Conservation (phyloP, 257 asterid genomes). For the Solanum verrucosum region DNA sequence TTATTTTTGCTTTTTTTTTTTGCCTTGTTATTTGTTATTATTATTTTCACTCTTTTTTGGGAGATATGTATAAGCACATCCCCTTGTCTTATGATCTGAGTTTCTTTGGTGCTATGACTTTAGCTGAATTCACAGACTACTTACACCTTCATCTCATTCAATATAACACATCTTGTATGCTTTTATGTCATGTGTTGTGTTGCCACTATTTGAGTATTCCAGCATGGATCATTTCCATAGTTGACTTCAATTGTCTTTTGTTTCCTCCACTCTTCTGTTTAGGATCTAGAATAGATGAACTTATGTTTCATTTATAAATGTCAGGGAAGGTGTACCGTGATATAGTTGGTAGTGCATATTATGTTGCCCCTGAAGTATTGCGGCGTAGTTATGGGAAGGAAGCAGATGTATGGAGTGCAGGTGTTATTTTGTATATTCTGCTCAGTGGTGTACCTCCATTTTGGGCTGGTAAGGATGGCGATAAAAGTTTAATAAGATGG, state of each 20-base stretch:
- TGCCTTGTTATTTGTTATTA: neutral
- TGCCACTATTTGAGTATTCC: neutral
- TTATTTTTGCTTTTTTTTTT: neutral
- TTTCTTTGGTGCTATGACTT: neutral
- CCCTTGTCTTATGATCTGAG: neutral
- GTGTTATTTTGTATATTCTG: slow-evolving; percentile 15
- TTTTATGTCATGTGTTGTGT: neutral
- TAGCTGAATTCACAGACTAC: neutral
- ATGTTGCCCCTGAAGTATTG: slow-evolving; percentile 18
- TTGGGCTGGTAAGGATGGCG: slow-evolving; percentile 9
- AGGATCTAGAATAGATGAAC: neutral
- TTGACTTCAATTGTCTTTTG: neutral
- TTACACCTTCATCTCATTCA: neutral
- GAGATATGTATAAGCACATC: neutral
- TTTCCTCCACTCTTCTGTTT: neutral
- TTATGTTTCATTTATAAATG: neutral
- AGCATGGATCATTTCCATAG: neutral
- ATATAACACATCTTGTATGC: neutral
- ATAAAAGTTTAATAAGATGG: neutral
- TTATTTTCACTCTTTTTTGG: neutral
- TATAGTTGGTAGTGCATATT: slow-evolving; percentile 19
- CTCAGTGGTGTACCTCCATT: slow-evolving; percentile 18
- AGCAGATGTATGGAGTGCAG: slow-evolving; percentile 15
- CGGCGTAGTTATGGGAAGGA: slow-evolving; percentile 17
- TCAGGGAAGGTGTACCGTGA: slow-evolving; percentile 17